A percentile compares a stretch with the other conserved stretches of the same genome.
Conservation (phyloP, 345 rosid genomes). For the Iberis pinnata region DNA sequence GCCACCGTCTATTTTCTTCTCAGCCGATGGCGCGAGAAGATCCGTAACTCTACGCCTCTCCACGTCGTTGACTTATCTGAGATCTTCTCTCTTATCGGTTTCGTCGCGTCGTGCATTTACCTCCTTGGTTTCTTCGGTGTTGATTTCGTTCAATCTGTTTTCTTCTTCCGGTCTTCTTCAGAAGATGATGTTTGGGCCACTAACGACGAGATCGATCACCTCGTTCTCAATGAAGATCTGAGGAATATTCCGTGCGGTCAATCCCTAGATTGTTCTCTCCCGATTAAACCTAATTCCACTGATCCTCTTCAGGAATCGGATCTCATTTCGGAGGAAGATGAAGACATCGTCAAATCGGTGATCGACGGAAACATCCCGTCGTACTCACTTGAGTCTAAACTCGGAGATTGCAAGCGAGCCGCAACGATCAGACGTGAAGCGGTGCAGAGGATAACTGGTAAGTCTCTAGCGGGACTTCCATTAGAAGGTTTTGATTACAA, state of each 20-base stretch:
- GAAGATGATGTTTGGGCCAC: conserved; percentile 44
- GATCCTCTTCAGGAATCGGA: conserved; percentile 10
- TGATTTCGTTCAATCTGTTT: conserved; percentile 25
- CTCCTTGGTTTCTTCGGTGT: conserved; percentile 36
- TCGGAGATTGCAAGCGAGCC: conserved; percentile 41
- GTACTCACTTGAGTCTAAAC: conserved; percentile 38
- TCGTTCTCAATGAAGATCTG: no score
- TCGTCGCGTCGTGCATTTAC: conserved; percentile 29
- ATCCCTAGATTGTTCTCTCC: no score
- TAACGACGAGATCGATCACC: conserved; percentile 29
- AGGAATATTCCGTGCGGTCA: conserved; percentile 42
- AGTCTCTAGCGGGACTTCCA: conserved; percentile 39
- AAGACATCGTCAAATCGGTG: not conserved
- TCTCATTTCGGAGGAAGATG: not conserved
- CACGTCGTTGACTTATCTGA: conserved; percentile 35
- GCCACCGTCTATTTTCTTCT: conserved; percentile 47
- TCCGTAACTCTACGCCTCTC: conserved; percentile 33
- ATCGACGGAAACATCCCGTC: conserved; percentile 15
- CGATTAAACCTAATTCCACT: conserved; percentile 1
- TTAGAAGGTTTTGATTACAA: conserved; percentile 43
- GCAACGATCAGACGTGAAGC: conserved; percentile 40
- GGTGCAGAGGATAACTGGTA: conserved; percentile 36
- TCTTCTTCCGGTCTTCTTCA: conserved; percentile 19
- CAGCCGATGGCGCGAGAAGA: conserved; percentile 45
- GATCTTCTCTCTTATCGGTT: conserved; percentile 30